Base-by-base conservation (phyloP, 2,329 filamentous ascomycete genomes). In the Venturia nashicola region DNA sequence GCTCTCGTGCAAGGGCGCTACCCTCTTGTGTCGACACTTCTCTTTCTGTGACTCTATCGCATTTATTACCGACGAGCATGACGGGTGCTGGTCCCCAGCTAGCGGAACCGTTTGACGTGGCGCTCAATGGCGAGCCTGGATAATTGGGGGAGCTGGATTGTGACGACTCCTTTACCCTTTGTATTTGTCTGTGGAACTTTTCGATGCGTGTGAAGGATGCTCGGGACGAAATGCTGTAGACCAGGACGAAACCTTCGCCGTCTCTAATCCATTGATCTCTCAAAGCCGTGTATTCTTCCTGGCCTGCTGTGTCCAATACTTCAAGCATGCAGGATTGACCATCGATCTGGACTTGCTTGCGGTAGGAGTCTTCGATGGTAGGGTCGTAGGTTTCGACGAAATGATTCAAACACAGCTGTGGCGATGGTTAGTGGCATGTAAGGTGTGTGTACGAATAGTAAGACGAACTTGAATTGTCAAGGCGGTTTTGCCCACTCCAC, bases 11-110 rank as follows among this genome's bases (percentile, higher is more conserved):
- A 46, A 97, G 79, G 62, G 92, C 91, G 69, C 91, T 89, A 18
- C 94, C 94, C 78, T 99, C 94, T 76, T 97, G 94, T 61, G 92
- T 96, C 2, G 92, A 97, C 3, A 97, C 94, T 72, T 97, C 93
- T 68, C 94, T 86, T 78, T 97, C 94, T 36, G 93, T 96, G 59
- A 96, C 91, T 71, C 94, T 85, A 77, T 99, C 94, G 78, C 91
- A 96, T 80, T 99, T 99, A 82, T 99, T 97, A 69, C 94, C 94
- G 43, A 99, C 94, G 39, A 99, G 83, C 94, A 99, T 97, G 71
- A 99, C 90, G 59, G 94, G 94, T 18, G 94, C 91, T 23, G 88
- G 88, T 67, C 85, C 82, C 67, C 84, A 84, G 34, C 73, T 80
- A 64, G 77, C 77, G 54, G 78, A 77, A 23, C 77, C 78, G 23